Conservation (phyloP, 331 rosid species). For the Saraca asoca region DNA sequence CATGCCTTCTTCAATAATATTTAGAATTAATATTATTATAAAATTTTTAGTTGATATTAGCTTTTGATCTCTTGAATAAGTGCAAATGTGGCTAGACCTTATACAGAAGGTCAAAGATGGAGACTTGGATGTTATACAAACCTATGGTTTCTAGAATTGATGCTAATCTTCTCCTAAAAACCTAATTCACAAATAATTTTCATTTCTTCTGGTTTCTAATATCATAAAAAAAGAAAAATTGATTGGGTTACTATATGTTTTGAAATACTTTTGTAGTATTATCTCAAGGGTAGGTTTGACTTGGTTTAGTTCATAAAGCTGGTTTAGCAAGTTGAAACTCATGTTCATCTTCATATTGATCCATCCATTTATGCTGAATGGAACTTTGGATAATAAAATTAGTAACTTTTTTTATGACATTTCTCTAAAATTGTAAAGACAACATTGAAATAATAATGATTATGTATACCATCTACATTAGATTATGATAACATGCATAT, state of each 20-base stretch:
- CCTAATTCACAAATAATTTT: no score
- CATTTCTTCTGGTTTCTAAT: no score
- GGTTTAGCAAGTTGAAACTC: conserved; percentile 82
- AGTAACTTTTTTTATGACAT: no score
- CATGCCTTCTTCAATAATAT: neutral
- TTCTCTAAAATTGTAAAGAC: conserved; percentile 46
- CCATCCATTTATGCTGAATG: conserved; percentile 93
- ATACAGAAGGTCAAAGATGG: conserved; percentile 96
- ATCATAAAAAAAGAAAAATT: no score
- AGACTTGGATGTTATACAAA: conserved; percentile 91
- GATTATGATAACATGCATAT: no score
- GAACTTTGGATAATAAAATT: conserved; percentile 87
- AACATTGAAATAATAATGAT: no score
- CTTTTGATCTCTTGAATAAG: no score
- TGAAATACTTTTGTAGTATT: conserved; percentile 53
- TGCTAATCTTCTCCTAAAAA: conserved; percentile 91
- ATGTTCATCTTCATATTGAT: conserved; percentile 85
- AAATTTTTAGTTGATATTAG: no score
- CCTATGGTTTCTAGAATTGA: conserved; percentile 97
- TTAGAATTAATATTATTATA: no score
- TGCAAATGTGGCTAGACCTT: conserved; percentile 98
- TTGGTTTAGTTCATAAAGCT: conserved; percentile 81
- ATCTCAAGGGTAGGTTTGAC: conserved; percentile 82
- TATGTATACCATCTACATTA: no score
- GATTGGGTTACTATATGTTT: no score